Conservation (phyloP, 202 grass and related monocot species). For the Hordeum pubiflorum region DNA sequence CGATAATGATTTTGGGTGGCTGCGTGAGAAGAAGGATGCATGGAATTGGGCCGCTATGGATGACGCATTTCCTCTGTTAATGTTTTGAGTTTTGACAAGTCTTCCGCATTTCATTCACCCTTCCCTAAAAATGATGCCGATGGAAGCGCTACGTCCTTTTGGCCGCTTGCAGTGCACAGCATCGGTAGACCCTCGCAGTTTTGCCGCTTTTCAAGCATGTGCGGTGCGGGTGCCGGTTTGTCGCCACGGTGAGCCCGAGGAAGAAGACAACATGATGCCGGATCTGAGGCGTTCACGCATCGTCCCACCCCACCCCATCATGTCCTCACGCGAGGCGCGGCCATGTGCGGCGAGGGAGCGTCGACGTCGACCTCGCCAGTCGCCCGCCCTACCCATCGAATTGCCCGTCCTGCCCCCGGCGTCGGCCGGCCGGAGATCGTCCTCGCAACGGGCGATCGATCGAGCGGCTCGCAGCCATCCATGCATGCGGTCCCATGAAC, state of each 20-base stretch:
- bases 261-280: slow-evolving; percentile 15
- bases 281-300: background rate
- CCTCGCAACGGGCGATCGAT: background rate
- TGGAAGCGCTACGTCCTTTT: background rate
- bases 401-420: background rate
- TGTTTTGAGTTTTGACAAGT: too few species aligned
- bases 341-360: slow-evolving; percentile 14
- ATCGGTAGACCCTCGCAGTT: background rate
- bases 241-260: background rate
- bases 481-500: background rate
- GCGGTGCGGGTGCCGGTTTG: slow-evolving; percentile 9
- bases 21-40: background rate
- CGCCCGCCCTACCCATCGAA: background rate
- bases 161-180: background rate
- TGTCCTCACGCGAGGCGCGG: background rate
- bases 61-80: background rate
- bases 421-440: background rate
- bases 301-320: background rate
- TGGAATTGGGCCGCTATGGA: background rate
- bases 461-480: background rate
- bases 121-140: background rate
- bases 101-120: background rate
- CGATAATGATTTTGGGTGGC: background rate
- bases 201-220: background rate
- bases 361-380: background rate